phyloP scores from a whole-genome alignment of 768 basidiomycete genomes.

The Chalciporus piperatus region DNA sequence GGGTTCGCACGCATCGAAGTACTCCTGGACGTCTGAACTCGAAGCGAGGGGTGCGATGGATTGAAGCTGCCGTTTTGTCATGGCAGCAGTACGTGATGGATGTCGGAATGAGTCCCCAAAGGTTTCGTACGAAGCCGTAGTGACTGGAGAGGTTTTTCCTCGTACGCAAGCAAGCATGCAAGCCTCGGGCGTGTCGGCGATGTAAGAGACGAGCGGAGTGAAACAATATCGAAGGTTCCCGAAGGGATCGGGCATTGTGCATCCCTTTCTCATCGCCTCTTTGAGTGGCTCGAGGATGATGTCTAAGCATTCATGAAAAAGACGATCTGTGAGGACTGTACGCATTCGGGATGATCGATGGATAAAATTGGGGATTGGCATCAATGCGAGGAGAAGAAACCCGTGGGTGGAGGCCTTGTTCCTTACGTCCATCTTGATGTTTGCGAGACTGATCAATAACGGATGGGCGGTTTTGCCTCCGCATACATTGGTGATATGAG shows the following conservation, averaged over 20 bases:
- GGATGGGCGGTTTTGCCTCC: constrained; percentile 13
- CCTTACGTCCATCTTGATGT: constrained; percentile 2
- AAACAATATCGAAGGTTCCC: no score
- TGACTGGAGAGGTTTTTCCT: constrained; percentile 31
- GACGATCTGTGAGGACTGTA: constrained; percentile 23
- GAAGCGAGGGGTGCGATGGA: no score
- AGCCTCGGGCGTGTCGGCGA: constrained; percentile 34
- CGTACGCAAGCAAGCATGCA: constrained; percentile 28
- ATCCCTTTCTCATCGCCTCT: constrained; percentile 25
- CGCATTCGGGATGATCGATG: constrained; percentile 4
- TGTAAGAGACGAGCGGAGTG: constrained; percentile 29
- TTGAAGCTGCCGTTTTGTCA: no score
- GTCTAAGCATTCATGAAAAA: constrained; percentile 32
- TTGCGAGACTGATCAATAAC: constrained; percentile 9
- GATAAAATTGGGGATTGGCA: constrained; percentile 17
- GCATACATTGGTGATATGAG: no score
- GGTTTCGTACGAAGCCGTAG: no score
- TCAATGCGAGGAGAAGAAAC: constrained; percentile 12
- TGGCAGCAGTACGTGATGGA: no score
- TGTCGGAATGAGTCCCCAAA: constrained; percentile 19
- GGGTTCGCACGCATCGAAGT: no score
- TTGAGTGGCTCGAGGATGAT: constrained; percentile 30
- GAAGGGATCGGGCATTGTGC: no score
- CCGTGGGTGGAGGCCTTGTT: constrained; percentile 3
- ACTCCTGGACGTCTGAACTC: no score